phyloP scores from a whole-genome alignment of 2,329 filamentous ascomycete genomes.

The Botrytis pseudocinerea region DNA sequence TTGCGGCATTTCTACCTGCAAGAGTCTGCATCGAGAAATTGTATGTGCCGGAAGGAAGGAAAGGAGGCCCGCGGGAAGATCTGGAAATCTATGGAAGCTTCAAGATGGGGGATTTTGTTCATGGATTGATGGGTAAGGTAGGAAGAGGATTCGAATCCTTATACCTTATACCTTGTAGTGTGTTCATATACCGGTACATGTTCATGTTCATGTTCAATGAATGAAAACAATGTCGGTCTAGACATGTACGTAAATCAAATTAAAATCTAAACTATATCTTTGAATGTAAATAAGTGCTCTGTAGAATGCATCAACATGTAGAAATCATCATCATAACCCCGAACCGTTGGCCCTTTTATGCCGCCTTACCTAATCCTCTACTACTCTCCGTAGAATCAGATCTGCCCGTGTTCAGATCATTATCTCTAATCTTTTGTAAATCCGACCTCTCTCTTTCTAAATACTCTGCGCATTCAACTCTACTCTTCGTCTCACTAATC shows the following conservation, averaged over 20 bases:
- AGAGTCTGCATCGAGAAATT: neutral
- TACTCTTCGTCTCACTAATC: constrained; percentile 38
- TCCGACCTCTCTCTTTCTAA: constrained; percentile 33
- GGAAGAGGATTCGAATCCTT: neutral
- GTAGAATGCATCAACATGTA: neutral
- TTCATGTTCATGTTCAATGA: neutral
- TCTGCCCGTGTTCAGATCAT: neutral
- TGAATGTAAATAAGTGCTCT: neutral
- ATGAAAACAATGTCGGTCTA: neutral
- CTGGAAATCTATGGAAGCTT: constrained; percentile 3
- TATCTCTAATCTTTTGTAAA: constrained; percentile 31
- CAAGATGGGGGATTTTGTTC: neutral
- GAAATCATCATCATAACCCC: constrained; percentile 5
- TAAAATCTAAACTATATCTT: constrained; percentile 6
- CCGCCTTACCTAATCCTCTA: neutral
- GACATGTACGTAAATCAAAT: neutral
- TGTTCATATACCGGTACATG: neutral
- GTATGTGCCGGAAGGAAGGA: neutral
- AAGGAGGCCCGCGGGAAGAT: neutral
- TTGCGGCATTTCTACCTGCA: neutral
- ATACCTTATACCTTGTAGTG: neutral
- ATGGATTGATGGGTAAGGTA: neutral
- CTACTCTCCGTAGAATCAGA: neutral
- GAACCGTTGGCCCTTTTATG: neutral
- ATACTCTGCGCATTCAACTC: constrained; percentile 38